Percentiles rank a stretch among this genome's conserved stretches.
phyloP scores from a whole-genome alignment of 2,329 filamentous ascomycete genomes.

The Aspergillus bombycis region DNA sequence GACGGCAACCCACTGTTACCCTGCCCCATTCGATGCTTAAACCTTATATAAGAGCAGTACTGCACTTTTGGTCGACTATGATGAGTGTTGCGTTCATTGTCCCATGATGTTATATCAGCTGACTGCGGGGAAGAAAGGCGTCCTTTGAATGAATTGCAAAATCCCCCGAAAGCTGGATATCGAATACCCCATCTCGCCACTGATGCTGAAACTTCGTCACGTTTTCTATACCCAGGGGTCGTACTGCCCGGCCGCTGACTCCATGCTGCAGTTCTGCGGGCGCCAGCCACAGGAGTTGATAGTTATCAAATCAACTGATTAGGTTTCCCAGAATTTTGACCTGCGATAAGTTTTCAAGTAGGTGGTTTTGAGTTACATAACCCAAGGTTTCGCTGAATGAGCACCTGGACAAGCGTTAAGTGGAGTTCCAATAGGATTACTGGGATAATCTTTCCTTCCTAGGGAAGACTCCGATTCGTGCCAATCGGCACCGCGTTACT shows the following conservation, averaged over 20 bases:
- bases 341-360: background rate
- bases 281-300: background rate
- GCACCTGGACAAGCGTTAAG: slow-evolving; percentile 4
- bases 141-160: background rate
- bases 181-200: background rate
- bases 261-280: background rate
- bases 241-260: background rate
- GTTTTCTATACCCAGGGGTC: background rate
- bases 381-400: background rate
- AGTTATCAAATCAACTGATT: background rate
- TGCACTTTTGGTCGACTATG: background rate
- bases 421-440: slow-evolving; percentile 27
- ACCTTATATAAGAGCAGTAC: background rate
- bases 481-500: slow-evolving; percentile 12
- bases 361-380: background rate
- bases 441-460: slow-evolving; percentile 27
- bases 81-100: background rate
- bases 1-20: background rate
- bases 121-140: background rate
- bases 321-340: background rate
- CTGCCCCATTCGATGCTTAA: background rate
- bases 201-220: background rate
- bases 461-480: slow-evolving; percentile 24
- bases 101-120: background rate
- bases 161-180: background rate